These are phyloP conservation scores for Talaromyces pinophilus DNA, from an alignment of 2,329 filamentous ascomycete genomes.

Conservation along the genomic window DNA sequence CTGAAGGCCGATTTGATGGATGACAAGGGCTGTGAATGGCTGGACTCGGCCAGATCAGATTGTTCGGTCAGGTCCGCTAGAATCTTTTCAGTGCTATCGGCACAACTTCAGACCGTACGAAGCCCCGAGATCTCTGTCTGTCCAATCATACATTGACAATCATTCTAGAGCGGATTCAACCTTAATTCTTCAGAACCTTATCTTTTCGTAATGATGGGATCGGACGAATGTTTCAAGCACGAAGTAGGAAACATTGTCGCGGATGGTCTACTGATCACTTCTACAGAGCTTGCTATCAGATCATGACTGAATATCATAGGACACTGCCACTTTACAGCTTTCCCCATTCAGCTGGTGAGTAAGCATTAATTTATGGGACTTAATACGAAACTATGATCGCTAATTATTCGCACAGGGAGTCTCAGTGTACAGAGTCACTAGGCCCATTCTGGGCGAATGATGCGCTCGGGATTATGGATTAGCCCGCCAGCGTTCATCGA, in stretches of 20 bases:
- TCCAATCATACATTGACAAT: neutral
- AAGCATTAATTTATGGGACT: neutral
- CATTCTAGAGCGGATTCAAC: neutral
- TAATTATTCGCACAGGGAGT: neutral
- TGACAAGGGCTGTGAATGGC: neutral
- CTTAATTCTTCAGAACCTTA: neutral
- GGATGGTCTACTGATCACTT: neutral
- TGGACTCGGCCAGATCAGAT: conserved; percentile 8
- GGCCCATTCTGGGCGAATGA: neutral
- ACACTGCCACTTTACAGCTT: neutral
- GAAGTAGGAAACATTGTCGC: neutral
- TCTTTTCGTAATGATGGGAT: neutral
- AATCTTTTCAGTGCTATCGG: neutral
- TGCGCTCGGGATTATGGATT: neutral
- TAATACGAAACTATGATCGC: neutral
- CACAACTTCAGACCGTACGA: conserved; percentile 9
- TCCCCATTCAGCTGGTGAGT: neutral
- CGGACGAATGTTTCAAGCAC: neutral
- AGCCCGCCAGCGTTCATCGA: neutral
- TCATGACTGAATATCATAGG: neutral
- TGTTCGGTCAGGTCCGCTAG: neutral
- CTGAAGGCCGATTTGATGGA: neutral
- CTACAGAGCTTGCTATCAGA: neutral
- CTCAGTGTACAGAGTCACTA: neutral
- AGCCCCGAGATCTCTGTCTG: neutral